These are phyloP conservation scores for Corymbia citriodora DNA, from an alignment of 441 rosid species.

Conservation along the genomic window DNA sequence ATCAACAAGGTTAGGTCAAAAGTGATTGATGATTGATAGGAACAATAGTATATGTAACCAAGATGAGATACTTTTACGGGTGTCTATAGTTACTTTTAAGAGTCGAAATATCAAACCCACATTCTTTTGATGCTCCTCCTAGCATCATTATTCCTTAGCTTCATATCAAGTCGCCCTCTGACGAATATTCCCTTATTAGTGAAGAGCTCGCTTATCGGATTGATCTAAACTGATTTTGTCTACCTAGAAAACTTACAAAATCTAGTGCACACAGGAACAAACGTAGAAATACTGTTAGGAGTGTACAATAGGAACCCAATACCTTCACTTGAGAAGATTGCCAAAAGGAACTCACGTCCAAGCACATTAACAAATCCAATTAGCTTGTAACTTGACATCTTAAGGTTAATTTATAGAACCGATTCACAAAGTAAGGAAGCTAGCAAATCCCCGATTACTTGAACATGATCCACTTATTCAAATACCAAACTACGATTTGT, in stretches of 20 bases:
- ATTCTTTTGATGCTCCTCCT: too few species aligned
- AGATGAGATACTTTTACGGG: too few species aligned
- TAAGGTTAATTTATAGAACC: not conserved
- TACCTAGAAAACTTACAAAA: rapidly evolving
- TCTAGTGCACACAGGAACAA: rapidly evolving
- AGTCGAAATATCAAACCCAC: too few species aligned
- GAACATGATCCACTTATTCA: not conserved
- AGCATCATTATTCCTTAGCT: too few species aligned
- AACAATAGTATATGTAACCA: too few species aligned
- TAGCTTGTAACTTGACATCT: rapidly evolving
- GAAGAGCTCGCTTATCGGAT: too few species aligned
- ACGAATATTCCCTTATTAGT: too few species aligned
- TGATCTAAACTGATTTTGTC: not conserved
- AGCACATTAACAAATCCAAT: rapidly evolving
- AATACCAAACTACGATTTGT: not conserved
- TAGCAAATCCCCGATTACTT: rapidly evolving
- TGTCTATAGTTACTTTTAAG: too few species aligned
- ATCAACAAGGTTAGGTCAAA: too few species aligned
- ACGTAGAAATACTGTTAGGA: rapidly evolving
- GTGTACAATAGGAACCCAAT: rapidly evolving
- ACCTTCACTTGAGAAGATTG: rapidly evolving
- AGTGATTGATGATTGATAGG: too few species aligned
- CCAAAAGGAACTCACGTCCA: rapidly evolving
- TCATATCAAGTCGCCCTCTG: too few species aligned
- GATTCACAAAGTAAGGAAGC: not conserved